These are phyloP conservation scores for Durio zibethinus DNA, from an alignment of 345 rosid genomes.

Conservation along the genomic window DNA sequence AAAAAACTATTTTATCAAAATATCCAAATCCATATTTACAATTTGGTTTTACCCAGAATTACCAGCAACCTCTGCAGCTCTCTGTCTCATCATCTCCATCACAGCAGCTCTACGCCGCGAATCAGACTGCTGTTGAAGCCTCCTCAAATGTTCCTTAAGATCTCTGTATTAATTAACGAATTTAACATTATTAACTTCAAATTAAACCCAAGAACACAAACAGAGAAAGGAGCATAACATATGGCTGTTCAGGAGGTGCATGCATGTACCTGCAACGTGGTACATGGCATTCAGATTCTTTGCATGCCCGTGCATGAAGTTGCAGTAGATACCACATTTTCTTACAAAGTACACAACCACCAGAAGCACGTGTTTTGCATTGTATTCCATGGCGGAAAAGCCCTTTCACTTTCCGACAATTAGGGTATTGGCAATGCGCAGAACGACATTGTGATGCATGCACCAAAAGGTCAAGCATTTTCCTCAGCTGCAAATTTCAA, in stretches of 20 bases:
- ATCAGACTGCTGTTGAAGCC: slow-evolving; percentile 96
- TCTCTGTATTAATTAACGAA: slow-evolving; percentile 56
- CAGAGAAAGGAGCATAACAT: background rate
- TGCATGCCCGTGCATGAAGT: slow-evolving; percentile 98
- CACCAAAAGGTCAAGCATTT: slow-evolving; percentile 98
- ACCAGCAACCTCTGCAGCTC: slow-evolving; percentile 98
- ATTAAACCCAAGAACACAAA: slow-evolving; percentile 2
- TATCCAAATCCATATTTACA: slow-evolving; percentile 38
- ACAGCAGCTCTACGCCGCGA: slow-evolving; percentile 99
- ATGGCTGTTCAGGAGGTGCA: background rate
- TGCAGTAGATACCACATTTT: slow-evolving; percentile 99
- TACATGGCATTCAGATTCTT: slow-evolving; percentile 87
- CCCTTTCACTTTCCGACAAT: slow-evolving; percentile 96
- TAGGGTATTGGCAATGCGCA: slow-evolving; percentile 80
- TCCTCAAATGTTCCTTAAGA: slow-evolving; percentile 85
- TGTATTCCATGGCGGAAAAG: slow-evolving; percentile 92
- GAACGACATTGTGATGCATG: slow-evolving; percentile 95
- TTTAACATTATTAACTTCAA: background rate
- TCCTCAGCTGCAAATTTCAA: slow-evolving; percentile 70
- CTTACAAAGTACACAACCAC: slow-evolving; percentile 93
- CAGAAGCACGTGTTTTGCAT: slow-evolving; percentile 85
- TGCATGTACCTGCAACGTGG: slow-evolving; percentile 88
- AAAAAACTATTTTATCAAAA: slow-evolving; percentile 25
- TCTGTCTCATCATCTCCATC: slow-evolving; percentile 99
- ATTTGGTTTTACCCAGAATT: slow-evolving; percentile 46